A percentile compares a stretch with the other conserved stretches of the same genome.
These are phyloP conservation scores for Schwanniomyces polymorphus DNA, from an alignment of 805 yeast species.

Conservation along the genomic window DNA sequence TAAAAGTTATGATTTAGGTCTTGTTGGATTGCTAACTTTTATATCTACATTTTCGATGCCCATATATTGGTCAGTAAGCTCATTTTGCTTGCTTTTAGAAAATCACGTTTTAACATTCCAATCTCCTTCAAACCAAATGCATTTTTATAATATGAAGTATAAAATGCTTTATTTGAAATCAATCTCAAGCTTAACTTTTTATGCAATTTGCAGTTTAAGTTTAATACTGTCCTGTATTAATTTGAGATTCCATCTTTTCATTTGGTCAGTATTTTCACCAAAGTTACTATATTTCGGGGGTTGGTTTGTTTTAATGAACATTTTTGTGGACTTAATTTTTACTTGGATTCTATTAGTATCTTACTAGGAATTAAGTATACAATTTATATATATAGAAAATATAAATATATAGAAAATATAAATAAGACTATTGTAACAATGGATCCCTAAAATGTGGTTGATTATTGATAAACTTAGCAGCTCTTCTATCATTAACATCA, in stretches of 20 bases:
- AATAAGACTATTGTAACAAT: constrained; percentile 26
- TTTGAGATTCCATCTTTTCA: constrained; percentile 82
- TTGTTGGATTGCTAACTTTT: constrained; percentile 79
- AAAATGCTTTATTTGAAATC: constrained; percentile 34
- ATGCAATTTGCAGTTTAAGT: constrained; percentile 56
- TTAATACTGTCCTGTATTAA: constrained; percentile 69
- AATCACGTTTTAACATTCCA: constrained; percentile 15
- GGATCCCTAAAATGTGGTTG: constrained; percentile 67
- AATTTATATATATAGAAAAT: not conserved
- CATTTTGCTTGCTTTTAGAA: constrained; percentile 41
- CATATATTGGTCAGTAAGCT: constrained; percentile 70
- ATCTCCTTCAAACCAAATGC: constrained; percentile 9
- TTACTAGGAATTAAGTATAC: not conserved
- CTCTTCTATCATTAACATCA: constrained; percentile 54
- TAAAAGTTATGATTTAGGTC: constrained; percentile 60
- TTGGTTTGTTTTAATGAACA: constrained; percentile 61
- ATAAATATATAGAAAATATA: not conserved
- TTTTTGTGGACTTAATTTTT: constrained; percentile 45
- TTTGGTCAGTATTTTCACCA: constrained; percentile 98
- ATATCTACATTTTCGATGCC: constrained; percentile 85
- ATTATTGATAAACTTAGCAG: constrained; percentile 71
- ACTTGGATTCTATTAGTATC: constrained; percentile 13
- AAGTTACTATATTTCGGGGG: constrained; percentile 76
- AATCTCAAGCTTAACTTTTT: constrained; percentile 49
- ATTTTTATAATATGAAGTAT: constrained; percentile 26